Base-by-base conservation (phyloP, 305 asterid genomes). In the Fraxinus latifolia region DNA sequence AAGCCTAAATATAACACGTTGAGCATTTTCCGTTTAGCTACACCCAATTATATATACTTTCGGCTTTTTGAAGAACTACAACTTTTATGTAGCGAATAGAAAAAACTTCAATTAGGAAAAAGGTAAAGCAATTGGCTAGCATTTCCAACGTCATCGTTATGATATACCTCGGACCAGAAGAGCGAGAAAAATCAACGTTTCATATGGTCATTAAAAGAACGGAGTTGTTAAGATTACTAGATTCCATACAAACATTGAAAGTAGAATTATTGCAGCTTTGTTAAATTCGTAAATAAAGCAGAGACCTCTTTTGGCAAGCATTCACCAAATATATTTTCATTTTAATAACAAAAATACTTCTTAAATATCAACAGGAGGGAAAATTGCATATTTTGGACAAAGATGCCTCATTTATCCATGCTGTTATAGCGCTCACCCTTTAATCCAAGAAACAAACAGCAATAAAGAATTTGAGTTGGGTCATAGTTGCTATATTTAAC, bases 331-430 rank as follows among this genome's bases (percentile, higher is more conserved):
- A 70, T 70, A 70, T 70, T 27, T 29, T 68, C 39, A 31, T 12
- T 78, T 68, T 82, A 77, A 65, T 72, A 77, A 71, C 83, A 79
- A 84, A 83, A 53, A 21, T 39, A 17, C 68, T 82, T 5, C 15
- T 83, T 79, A 6, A 39, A 78, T 60, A 32, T 47, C 58, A 60
- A 73, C 76, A 78, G 74, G 12, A 74, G 25, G 80, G 79, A 67
- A 76, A 77, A 83, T 29, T 4, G 78, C 50, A 50, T 39, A 19
- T 78, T 73, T 77, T 58, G 12, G 75, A 33, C 15, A 55, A 83
- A 76, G 82, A 68, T 78, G 19, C 27, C 7, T 65, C 77, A 55
- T 53, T 65, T 47, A 36, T 25, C 39, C 2, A 58, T 36, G 65
- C 44, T 72, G 76, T 74, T 37, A 53, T 32, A 78, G 82, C 47